phyloP scores from a whole-genome alignment of 495 filamentous ascomycete genomes.

The Tuber indicum region DNA sequence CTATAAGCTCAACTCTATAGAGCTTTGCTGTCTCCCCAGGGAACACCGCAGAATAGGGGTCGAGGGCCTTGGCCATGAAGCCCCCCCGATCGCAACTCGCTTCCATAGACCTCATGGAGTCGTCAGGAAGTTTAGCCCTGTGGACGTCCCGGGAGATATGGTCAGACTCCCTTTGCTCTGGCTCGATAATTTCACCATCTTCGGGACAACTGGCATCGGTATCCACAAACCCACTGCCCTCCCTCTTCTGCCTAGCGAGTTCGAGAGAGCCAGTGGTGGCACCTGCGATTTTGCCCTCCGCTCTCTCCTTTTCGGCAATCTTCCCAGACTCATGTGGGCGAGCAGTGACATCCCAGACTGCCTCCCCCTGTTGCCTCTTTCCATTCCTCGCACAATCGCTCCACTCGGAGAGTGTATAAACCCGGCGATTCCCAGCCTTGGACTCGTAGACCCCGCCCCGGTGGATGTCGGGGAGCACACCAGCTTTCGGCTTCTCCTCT shows the following conservation, averaged over 20 bases:
- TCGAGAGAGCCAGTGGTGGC: background rate
- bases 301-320: background rate
- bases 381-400: background rate
- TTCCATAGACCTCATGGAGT: background rate
- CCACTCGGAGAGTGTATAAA: background rate
- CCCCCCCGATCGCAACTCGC: background rate
- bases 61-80: background rate
- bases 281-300: background rate
- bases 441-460: background rate
- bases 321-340: background rate
- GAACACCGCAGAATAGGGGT: background rate
- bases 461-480: background rate
- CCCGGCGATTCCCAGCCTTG: background rate
- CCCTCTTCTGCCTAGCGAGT: background rate
- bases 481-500: background rate
- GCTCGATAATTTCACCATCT: background rate
- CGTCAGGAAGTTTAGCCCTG: background rate
- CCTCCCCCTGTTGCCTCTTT: background rate
- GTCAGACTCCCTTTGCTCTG: background rate
- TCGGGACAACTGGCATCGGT: background rate
- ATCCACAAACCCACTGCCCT: background rate
- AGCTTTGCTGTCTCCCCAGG: background rate
- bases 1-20: background rate
- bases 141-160: background rate
- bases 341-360: background rate